Evolutionary conservation across 1,139 yeast species (phyloP).

Genomic region (Neolecta irregularis): DNA sequence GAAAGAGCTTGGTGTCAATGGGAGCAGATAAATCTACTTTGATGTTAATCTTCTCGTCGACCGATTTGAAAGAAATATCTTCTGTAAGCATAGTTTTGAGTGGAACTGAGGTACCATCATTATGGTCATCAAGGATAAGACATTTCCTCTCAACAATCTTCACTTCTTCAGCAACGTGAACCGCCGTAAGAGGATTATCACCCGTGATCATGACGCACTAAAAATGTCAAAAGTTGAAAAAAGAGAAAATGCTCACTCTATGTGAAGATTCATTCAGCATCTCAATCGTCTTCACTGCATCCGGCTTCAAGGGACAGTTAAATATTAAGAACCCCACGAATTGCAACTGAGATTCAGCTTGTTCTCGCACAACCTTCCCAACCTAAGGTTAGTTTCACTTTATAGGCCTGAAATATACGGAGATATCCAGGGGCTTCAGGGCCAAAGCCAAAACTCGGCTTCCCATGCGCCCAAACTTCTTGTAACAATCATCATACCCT

Average conservation of each 20-base stretch:
- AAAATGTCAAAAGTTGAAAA: background rate
- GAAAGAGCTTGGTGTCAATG: conserved; percentile 42
- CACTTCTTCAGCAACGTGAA: conserved; percentile 92
- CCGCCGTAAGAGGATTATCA: conserved; percentile 96
- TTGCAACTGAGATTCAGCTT: conserved; percentile 53
- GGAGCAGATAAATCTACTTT: conserved; percentile 51
- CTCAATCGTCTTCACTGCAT: conserved; percentile 75
- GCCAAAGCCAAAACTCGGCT: conserved; percentile 92
- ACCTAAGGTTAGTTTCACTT: too few species aligned
- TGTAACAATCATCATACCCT: conserved; percentile 71
- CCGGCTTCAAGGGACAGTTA: conserved; percentile 91
- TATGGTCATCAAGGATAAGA: conserved; percentile 66
- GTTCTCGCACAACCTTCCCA: too few species aligned
- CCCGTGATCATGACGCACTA: conserved; percentile 88
- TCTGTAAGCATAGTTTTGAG: conserved; percentile 28
- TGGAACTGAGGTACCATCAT: conserved; percentile 17
- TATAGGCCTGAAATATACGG: conserved; percentile 36
- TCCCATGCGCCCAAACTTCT: conserved; percentile 86
- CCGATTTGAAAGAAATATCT: conserved; percentile 71
- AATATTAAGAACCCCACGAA: conserved; percentile 93
- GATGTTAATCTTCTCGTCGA: conserved; percentile 55
- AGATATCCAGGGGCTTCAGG: conserved; percentile 48
- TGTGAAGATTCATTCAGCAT: conserved; percentile 94
- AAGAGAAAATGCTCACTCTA: conserved; percentile 29
- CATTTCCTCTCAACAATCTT: conserved; percentile 70